These are phyloP conservation scores for Apiotrichum gamsii DNA, from an alignment of 1,284 basidiomycete species.

Conservation along the genomic window DNA sequence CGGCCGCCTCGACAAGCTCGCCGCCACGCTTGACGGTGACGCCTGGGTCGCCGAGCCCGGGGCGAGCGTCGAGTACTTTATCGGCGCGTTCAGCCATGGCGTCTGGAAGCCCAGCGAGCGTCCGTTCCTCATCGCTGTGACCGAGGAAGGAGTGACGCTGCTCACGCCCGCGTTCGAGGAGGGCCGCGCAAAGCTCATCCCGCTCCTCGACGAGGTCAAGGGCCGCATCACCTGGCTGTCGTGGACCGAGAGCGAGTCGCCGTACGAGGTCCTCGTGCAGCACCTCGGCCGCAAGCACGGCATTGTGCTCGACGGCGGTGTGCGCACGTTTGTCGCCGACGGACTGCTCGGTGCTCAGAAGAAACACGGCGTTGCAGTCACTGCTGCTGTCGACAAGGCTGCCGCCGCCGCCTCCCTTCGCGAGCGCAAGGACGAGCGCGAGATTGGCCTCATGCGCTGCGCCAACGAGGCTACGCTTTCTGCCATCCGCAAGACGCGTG, in stretches of 20 bases:
- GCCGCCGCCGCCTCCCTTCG: conserved; percentile 57
- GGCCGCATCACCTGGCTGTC: conserved; percentile 54
- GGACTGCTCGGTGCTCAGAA: conserved; percentile 44
- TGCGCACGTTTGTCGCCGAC: conserved; percentile 52
- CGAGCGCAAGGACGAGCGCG: conserved; percentile 65
- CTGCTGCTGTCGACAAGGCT: conserved; percentile 32
- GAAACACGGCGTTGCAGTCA: conserved; percentile 19
- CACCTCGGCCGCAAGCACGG: conserved; percentile 45
- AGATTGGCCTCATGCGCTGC: conserved; percentile 66
- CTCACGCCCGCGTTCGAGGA: conserved; percentile 73
- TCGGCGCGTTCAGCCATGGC: conserved; percentile 56
- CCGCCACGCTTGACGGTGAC: conserved; percentile 1
- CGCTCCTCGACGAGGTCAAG: conserved; percentile 51
- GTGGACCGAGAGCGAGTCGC: conserved; percentile 69
- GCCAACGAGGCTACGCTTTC: conserved; percentile 74
- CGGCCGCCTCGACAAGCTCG: conserved; percentile 15
- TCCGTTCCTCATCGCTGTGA: conserved; percentile 64
- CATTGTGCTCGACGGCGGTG: conserved; percentile 59
- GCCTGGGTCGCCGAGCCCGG: conserved; percentile 63
- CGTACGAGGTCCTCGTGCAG: conserved; percentile 56
- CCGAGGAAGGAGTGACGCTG: conserved; percentile 50
- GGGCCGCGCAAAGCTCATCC: conserved; percentile 55
- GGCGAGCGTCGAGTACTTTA: conserved; percentile 63
- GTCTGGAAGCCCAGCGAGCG: conserved; percentile 69
- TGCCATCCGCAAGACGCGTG: conserved; percentile 62